Evolutionary conservation across 805 yeast species (phyloP).

Genomic region (Ogataea populi-albae): DNA sequence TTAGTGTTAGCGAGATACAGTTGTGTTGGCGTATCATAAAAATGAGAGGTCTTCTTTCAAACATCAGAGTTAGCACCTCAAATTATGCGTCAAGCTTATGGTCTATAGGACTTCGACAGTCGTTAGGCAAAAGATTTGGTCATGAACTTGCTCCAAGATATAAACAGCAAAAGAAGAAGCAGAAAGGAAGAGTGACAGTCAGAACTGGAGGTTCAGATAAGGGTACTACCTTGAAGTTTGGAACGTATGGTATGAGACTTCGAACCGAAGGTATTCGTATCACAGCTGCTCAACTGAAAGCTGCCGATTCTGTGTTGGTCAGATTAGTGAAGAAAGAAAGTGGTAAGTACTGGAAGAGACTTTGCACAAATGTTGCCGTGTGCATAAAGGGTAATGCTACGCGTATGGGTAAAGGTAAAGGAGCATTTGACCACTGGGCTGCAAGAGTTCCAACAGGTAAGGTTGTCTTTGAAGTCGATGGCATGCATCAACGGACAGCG

Average conservation of each 20-base stretch:
- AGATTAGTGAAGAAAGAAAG: conserved; percentile 77
- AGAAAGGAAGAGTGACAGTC: conserved; percentile 92
- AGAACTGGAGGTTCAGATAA: conserved; percentile 92
- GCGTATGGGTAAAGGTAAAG: conserved; percentile 99
- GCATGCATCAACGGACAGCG: conserved; percentile 84
- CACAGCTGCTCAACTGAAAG: conserved; percentile 83
- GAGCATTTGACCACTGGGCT: conserved; percentile 97
- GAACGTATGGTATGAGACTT: conserved; percentile 81
- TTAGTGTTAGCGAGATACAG: no score
- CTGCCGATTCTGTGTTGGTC: conserved; percentile 84
- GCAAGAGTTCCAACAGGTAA: conserved; percentile 95
- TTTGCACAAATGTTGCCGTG: conserved; percentile 82
- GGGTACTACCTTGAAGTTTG: conserved; percentile 80
- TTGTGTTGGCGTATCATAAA: no score
- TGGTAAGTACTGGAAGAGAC: conserved; percentile 75
- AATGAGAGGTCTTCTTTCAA: no score
- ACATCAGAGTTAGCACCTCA: no score
- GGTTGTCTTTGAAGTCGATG: conserved; percentile 75
- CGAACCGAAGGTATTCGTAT: conserved; percentile 85
- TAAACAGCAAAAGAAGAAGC: conserved; percentile 66
- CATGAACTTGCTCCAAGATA: conserved; percentile 79
- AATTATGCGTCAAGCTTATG: conserved; percentile 65
- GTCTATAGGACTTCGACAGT: conserved; percentile 8
- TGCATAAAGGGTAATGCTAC: conserved; percentile 97
- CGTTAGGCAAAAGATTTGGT: conserved; percentile 42